These are phyloP conservation scores for Lecanicillium sp. DNA, from an alignment of 2,329 filamentous ascomycete species.

Conservation along the genomic window DNA sequence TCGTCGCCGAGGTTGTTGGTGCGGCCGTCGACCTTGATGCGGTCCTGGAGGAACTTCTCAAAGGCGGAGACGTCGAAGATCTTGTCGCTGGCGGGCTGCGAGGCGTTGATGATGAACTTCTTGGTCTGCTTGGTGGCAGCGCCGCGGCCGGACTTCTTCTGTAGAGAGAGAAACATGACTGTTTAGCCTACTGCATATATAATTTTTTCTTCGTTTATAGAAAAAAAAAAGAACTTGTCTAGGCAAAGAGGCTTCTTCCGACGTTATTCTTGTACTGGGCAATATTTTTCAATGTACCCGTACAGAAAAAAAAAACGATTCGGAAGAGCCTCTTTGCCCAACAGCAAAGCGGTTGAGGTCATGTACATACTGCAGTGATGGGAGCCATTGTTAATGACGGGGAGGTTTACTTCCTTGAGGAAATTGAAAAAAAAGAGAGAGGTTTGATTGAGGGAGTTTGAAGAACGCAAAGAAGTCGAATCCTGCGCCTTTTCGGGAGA, in stretches of 20 bases:
- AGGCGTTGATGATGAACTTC: slow-evolving; percentile 99
- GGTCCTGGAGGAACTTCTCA: slow-evolving; percentile 99
- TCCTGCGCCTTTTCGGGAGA: slow-evolving; percentile 61
- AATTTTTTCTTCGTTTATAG: slow-evolving; percentile 2
- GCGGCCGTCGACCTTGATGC: slow-evolving; percentile 99
- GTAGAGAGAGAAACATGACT: slow-evolving; percentile 46
- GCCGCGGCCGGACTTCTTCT: slow-evolving; percentile 52
- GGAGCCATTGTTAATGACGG: slow-evolving; percentile 66
- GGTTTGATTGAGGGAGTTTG: slow-evolving; percentile 12
- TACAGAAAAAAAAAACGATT: too few relatives aligned
- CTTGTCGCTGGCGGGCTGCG: slow-evolving; percentile 97
- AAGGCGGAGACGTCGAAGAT: slow-evolving; percentile 99
- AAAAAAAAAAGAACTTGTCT: too few relatives aligned
- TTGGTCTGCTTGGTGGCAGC: slow-evolving; percentile 76
- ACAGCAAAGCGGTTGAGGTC: slow-evolving; percentile 82
- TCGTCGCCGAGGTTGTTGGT: slow-evolving; percentile 95
- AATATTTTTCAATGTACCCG: too few relatives aligned
- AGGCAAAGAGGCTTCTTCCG: neutral
- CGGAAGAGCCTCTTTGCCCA: slow-evolving; percentile 41
- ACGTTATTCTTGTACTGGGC: too few relatives aligned
- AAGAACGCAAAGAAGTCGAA: slow-evolving; percentile 59
- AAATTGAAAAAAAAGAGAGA: slow-evolving; percentile 16
- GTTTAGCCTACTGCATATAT: slow-evolving; percentile 92
- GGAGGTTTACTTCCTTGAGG: too few relatives aligned
- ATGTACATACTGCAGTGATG: slow-evolving; percentile 71